Base-by-base conservation (phyloP, 192 early-diverging fungal species). In the Backusella tarrabulga region DNA sequence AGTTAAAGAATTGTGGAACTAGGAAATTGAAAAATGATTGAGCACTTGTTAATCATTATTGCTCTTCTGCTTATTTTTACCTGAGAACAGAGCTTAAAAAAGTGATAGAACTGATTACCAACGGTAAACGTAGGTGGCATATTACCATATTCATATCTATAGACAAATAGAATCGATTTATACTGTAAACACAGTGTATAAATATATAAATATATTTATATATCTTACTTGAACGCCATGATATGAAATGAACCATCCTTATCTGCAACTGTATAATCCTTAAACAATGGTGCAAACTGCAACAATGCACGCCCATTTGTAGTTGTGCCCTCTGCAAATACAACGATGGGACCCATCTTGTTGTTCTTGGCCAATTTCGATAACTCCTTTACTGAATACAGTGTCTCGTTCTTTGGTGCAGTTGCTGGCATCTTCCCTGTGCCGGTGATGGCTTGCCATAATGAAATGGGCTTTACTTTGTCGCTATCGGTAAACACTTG, bases 241-340 rank as follows among this genome's bases (percentile, higher is more conserved):
- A 95, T 52, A 54, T 88, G 86, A 52, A 97, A 80, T 9, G 71
- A 26, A 11, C 88, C 71, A 40, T 89, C 85, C 6, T 88, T 84
- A 73, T 95, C 91, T 34, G 87, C 82, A 29, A 88, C 79, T n/a
- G 79, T 80, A 23, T 81, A 82, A 7, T 87, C 83, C 52, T 90
- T 87, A 77, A 96, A 95, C 21, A 95, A 81, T 4, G 93, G 91
- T 26, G 88, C 75, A 36, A 96, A 89, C 76, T 93, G 92, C 9
- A 97, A 84, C 32, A 97, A 80, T 6, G 95, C 95, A 6, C 93
- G 84, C n/a, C 94, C 94, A 80, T 97, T 97, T 29, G 91, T 90
- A 11, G 95, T 96, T 0, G 95, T 95, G 50, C 90, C 91, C 90
- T 93, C 92, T 9, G 92, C 92, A 74, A 93, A 92, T 19, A 93